Conservation (phyloP, 768 basidiomycete species). For the Leucosporidium creatinivorum region DNA sequence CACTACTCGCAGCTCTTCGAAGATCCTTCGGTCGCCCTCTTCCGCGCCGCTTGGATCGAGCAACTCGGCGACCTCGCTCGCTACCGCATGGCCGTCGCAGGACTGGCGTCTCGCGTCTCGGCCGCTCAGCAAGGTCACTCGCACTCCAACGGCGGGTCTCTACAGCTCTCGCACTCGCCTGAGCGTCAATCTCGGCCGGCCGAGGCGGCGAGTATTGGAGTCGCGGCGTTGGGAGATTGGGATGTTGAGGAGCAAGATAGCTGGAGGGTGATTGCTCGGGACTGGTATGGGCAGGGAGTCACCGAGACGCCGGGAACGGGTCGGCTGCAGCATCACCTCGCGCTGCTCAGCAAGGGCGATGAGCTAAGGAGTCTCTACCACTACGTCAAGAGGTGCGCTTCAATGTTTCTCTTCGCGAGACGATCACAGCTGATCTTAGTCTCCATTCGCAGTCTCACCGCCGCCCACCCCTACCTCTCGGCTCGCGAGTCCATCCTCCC, state of each 20-base stretch:
- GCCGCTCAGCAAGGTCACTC: conserved; percentile 1
- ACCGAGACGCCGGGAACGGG: conserved; percentile 88
- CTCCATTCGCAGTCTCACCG: conserved; percentile 62
- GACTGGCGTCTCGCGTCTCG: conserved; percentile 38
- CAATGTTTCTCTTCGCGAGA: not conserved
- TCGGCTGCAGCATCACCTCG: conserved; percentile 88
- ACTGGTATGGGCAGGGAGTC: conserved; percentile 86
- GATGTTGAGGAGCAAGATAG: conserved; percentile 75
- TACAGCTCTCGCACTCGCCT: not conserved
- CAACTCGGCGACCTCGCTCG: conserved; percentile 92
- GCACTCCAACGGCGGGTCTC: no score
- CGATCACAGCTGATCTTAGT: conserved; percentile 7
- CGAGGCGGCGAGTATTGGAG: conserved; percentile 58
- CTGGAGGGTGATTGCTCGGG: conserved; percentile 79
- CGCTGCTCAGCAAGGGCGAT: conserved; percentile 72
- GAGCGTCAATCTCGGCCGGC: not conserved
- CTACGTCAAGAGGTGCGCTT: conserved; percentile 78
- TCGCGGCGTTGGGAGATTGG: conserved; percentile 73
- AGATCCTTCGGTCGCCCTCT: conserved; percentile 60
- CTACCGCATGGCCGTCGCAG: conserved; percentile 93
- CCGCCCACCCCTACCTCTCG: conserved; percentile 74
- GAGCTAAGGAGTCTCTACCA: conserved; percentile 84
- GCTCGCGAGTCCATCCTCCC: conserved; percentile 84
- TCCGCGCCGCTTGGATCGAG: conserved; percentile 85
- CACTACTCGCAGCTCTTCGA: conserved; percentile 88